phyloP scores from a whole-genome alignment of 495 filamentous ascomycete species.

The Aspergillus funiculosus region DNA sequence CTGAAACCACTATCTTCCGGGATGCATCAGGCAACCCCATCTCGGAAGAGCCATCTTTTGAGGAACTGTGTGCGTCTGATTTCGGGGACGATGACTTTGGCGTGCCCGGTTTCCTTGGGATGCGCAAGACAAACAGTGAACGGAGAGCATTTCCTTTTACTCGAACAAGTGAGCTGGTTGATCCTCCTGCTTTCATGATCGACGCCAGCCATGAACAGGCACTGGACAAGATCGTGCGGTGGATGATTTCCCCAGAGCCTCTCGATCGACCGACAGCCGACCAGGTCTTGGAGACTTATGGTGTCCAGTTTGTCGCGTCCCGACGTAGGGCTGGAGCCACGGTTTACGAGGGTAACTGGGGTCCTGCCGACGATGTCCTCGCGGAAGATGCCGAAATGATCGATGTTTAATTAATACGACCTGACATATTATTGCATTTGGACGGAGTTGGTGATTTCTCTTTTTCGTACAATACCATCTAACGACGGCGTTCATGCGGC shows the following conservation, averaged over 20 bases:
- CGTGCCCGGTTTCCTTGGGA: slow-evolving; percentile 27
- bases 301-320: slow-evolving; percentile 67
- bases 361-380: slow-evolving; percentile 68
- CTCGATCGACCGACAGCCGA: slow-evolving; percentile 65
- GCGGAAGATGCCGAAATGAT: slow-evolving; percentile 69
- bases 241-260: slow-evolving; percentile 80
- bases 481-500: slow-evolving; percentile 30
- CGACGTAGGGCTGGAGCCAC: slow-evolving; percentile 79
- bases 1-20: slow-evolving; percentile 60
- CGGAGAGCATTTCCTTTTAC: slow-evolving; percentile 29
- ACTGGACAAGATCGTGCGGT: slow-evolving; percentile 75
- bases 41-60: slow-evolving; percentile 41
- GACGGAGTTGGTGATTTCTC: slow-evolving; percentile 35
- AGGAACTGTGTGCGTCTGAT: slow-evolving; percentile 48
- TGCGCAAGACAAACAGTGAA: slow-evolving; percentile 20
- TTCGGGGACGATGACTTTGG: slow-evolving; percentile 42
- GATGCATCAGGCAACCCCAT: slow-evolving; percentile 69
- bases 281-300: slow-evolving; percentile 61
- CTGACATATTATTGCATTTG: slow-evolving; percentile 37
- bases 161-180: slow-evolving; percentile 59
- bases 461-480: slow-evolving; percentile 30
- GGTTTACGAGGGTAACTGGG: slow-evolving; percentile 93
- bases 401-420: slow-evolving; percentile 51
- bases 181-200: slow-evolving; percentile 83
- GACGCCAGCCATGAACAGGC: slow-evolving; percentile 61